Conservation (phyloP, 1,139 yeast genomes). For the Kluyveromyces sp. region DNA sequence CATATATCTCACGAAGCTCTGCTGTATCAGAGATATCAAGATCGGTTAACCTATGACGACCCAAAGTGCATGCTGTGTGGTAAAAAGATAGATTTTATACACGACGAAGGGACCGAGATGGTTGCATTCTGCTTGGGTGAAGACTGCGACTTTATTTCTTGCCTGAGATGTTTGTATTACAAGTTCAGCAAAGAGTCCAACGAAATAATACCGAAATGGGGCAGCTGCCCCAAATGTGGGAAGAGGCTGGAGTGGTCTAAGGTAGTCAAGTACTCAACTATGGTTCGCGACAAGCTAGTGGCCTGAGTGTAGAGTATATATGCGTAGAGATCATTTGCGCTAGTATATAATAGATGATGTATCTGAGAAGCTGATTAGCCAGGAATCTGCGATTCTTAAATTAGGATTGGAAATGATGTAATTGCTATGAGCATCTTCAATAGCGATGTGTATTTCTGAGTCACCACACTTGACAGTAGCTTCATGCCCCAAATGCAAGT, state of each 20-base stretch:
- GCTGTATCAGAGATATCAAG: constrained; percentile 21
- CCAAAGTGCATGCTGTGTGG: constrained; percentile 33
- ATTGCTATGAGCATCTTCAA: constrained; percentile 24
- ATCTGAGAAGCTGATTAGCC: constrained; percentile 37
- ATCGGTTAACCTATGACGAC: constrained; percentile 24
- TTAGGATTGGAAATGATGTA: constrained; percentile 48
- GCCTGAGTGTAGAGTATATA: not conserved
- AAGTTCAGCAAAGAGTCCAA: constrained; percentile 20
- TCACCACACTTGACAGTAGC: constrained; percentile 36
- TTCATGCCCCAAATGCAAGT: constrained; percentile 11
- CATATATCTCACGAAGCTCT: constrained; percentile 12
- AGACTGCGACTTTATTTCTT: constrained; percentile 36
- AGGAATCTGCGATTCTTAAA: not conserved
- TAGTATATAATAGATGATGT: not conserved
- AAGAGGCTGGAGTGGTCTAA: constrained; percentile 38
- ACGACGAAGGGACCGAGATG: constrained; percentile 24
- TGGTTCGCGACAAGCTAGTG: constrained; percentile 19
- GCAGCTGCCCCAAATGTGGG: constrained; percentile 39
- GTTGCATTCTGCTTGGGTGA: constrained; percentile 37
- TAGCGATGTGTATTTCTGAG: constrained; percentile 34
- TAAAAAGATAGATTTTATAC: constrained; percentile 33
- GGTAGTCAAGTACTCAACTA: constrained; percentile 36
- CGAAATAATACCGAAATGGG: constrained; percentile 36
- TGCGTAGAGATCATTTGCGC: not conserved
- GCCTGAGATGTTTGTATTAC: constrained; percentile 41